Conservation (phyloP, 1,139 yeast species). For the Yamadazyma spencermartinsiae region DNA sequence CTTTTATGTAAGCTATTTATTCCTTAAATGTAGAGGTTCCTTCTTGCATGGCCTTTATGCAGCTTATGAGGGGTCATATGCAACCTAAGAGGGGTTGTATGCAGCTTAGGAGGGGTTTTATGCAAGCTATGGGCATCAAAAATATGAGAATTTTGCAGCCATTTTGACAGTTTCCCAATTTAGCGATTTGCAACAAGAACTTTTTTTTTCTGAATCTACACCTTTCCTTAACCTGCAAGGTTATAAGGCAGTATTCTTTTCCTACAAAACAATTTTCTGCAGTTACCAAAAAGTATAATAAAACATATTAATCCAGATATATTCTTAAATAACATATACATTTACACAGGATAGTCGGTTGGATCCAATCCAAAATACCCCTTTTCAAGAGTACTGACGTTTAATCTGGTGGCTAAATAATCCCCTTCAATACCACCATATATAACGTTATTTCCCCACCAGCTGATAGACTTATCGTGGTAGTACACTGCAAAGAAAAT, state of each 20-base stretch:
- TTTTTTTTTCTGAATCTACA: neutral
- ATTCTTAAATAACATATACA: too few species aligned
- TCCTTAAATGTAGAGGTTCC: too few species aligned
- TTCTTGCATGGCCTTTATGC: too few species aligned
- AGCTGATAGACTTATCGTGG: conserved; percentile 35
- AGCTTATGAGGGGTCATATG: too few species aligned
- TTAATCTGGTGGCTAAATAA: conserved; percentile 11
- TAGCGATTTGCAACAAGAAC: neutral
- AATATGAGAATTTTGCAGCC: conserved; percentile 15
- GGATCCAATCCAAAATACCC: conserved; percentile 50
- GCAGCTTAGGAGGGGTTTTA: neutral
- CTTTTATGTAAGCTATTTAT: too few species aligned
- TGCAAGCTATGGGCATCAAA: conserved; percentile 1
- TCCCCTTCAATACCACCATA: conserved; percentile 24
- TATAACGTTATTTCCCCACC: conserved; percentile 63
- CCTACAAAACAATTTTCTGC: too few species aligned
- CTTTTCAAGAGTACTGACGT: conserved; percentile 28
- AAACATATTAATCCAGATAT: too few species aligned
- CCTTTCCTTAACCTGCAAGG: too few species aligned
- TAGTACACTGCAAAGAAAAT: conserved; percentile 58
- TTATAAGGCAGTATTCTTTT: neutral
- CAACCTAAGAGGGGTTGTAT: too few species aligned
- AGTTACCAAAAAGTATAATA: too few species aligned
- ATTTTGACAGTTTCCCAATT: neutral
- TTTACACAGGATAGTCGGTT: conserved; percentile 33